Conservation (phyloP, 768 basidiomycete species). For the Mycena chlorophos region DNA sequence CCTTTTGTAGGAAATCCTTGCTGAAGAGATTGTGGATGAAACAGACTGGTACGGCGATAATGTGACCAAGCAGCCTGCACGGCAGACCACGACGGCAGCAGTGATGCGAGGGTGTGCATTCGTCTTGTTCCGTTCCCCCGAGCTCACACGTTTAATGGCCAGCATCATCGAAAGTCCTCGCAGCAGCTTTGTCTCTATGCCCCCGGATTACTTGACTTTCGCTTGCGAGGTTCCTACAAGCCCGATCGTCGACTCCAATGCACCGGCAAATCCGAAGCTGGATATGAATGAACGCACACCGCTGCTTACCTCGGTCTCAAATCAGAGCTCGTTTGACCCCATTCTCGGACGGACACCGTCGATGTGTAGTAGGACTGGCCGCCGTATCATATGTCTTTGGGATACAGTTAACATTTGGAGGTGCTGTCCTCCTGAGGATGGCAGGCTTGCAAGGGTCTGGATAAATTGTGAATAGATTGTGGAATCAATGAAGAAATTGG, state of each 20-base stretch:
- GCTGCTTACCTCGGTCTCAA: not conserved
- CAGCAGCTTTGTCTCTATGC: not conserved
- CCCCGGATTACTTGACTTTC: not conserved
- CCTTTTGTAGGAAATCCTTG: constrained; percentile 69
- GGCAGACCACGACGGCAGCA: constrained; percentile 66
- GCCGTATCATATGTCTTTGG: not conserved
- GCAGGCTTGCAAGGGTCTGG: too few relatives aligned
- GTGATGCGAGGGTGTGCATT: constrained; percentile 73
- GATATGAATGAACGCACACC: not conserved
- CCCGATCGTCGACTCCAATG: too few relatives aligned
- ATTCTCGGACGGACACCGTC: not conserved
- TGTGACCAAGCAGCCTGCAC: constrained; percentile 72
- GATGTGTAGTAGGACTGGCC: not conserved
- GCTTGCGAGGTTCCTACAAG: not conserved
- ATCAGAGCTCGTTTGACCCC: not conserved
- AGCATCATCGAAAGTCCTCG: not conserved
- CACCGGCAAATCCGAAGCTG: not conserved
- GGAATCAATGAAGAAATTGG: too few relatives aligned
- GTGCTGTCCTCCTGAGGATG: too few relatives aligned
- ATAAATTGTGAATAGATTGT: too few relatives aligned
- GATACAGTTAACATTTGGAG: not conserved
- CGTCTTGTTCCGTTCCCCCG: not conserved
- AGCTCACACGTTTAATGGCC: not conserved
- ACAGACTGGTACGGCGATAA: constrained; percentile 92
- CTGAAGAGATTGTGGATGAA: constrained; percentile 95